phyloP scores from a whole-genome alignment of 2,329 filamentous ascomycete genomes.

The Chaetothyriales sp. region DNA sequence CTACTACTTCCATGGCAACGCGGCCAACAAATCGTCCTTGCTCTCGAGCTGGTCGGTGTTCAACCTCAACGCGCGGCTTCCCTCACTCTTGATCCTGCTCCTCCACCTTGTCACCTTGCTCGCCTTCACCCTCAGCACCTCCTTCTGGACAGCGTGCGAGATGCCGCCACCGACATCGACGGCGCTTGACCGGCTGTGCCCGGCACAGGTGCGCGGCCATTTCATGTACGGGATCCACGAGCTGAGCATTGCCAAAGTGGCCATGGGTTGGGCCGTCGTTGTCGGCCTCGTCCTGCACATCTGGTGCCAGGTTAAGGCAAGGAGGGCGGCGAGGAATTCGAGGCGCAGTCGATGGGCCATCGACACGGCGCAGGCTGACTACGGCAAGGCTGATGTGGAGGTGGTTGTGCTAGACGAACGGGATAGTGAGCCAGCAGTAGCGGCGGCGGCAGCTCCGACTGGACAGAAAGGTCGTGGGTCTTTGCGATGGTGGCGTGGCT shows the following conservation, averaged over 20 bases:
- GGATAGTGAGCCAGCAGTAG: neutral
- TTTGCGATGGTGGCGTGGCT: neutral
- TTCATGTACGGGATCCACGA: slow-evolving; percentile 18
- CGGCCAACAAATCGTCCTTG: neutral
- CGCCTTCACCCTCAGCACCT: slow-evolving; percentile 11
- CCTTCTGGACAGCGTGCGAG: slow-evolving; percentile 17
- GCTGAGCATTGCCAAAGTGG: slow-evolving; percentile 13
- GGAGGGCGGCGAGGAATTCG: neutral
- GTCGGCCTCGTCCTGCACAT: neutral
- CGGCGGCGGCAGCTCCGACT: no score
- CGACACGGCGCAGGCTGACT: neutral
- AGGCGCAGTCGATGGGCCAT: neutral
- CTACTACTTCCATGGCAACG: neutral
- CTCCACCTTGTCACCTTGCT: slow-evolving; percentile 7
- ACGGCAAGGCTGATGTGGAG: neutral
- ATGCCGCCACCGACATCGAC: slow-evolving; percentile 12
- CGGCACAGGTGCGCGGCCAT: slow-evolving; percentile 34
- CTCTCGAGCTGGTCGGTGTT: neutral
- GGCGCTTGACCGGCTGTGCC: slow-evolving; percentile 33
- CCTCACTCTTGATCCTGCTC: slow-evolving; percentile 14
- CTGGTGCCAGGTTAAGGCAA: neutral
- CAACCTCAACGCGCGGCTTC: slow-evolving; percentile 13
- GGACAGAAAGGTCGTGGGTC: no score
- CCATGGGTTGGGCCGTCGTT: slow-evolving; percentile 8
- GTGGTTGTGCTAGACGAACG: neutral